phyloP scores from a whole-genome alignment of 768 basidiomycete genomes.

The Leccinum subgranulosum region DNA sequence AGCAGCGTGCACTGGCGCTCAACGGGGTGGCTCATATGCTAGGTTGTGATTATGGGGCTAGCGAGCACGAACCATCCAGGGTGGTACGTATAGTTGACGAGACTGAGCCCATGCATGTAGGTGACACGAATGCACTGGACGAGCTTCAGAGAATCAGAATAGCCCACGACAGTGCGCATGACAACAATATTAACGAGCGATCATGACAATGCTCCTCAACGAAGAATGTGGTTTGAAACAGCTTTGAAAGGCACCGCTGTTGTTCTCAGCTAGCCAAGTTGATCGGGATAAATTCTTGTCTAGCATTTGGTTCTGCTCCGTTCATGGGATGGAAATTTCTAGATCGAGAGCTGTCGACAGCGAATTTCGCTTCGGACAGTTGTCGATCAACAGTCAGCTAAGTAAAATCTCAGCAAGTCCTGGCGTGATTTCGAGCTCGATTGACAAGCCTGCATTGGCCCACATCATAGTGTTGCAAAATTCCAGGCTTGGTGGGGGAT shows the following conservation, averaged over 20 bases:
- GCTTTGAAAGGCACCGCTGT: neutral
- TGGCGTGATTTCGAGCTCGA: neutral
- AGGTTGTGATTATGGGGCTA: neutral
- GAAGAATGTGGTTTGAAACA: neutral
- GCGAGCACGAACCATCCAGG: neutral
- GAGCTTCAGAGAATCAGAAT: neutral
- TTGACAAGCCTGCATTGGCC: neutral
- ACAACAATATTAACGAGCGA: neutral
- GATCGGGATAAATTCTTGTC: neutral
- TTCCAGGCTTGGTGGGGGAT: neutral
- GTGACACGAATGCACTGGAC: neutral
- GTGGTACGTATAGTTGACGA: neutral
- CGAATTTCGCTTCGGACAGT: neutral
- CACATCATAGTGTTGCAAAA: neutral
- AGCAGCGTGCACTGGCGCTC: neutral
- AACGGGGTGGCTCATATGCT: neutral
- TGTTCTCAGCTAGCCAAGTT: neutral
- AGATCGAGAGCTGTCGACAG: neutral
- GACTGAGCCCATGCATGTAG: neutral
- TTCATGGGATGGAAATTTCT: neutral
- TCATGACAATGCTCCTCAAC: neutral
- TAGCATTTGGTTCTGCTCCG: neutral
- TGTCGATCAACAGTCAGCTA: neutral
- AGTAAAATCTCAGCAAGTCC: neutral
- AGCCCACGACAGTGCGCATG: neutral